Base-by-base conservation (phyloP, 2,329 filamentous ascomycete genomes). In the Fusarium nematophilum region DNA sequence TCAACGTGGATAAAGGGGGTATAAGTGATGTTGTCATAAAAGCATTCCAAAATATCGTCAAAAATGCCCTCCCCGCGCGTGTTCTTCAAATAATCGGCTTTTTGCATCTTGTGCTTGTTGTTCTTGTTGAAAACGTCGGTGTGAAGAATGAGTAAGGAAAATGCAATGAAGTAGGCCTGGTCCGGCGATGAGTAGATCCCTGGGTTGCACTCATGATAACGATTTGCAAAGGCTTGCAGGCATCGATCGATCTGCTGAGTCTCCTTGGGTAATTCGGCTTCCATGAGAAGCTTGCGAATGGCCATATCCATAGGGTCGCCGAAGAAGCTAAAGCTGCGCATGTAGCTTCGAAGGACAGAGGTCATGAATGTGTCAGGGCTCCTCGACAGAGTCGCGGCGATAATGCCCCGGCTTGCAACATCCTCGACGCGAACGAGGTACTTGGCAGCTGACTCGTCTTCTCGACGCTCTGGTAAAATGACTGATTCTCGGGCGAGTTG, bases 101-200 rank as follows among this genome's bases (percentile, higher is more conserved):
- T 96, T 71, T 96, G 93, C 95, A 99, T 99, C 77, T 99, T 99
- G 75, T 95, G 86, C 78, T 98, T 98, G 79, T 98, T 98, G 80
- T 98, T 99, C 77, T 96, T 97, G 81, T 99, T 99, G 86, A 98
- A 98, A n/a, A 96, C 92, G 72, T 99, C 95, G 0, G 95, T 98
- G 69, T 99, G 95, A 27, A 99, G 81, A 66, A 99, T 97, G 56
- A 99, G 85, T 52, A 99, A 87, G 2, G 94, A 98, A 72, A 99
- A 99, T 13, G 94, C 93, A 62, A 98, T 94, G 70, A 98, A 97
- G 74, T 98, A 97, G n/a, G 95, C 93, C 76, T 97, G 92, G 70
- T 98, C 95, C 67, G 93, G 87, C 27, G 89, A 89, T 18, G 90
- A 85, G 76, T 96, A 99, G 57, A 99, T 96, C 31, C 95, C 94